These are phyloP conservation scores for Wickerhamomyces strasburgensis DNA, from an alignment of 805 yeast species.

Conservation along the genomic window DNA sequence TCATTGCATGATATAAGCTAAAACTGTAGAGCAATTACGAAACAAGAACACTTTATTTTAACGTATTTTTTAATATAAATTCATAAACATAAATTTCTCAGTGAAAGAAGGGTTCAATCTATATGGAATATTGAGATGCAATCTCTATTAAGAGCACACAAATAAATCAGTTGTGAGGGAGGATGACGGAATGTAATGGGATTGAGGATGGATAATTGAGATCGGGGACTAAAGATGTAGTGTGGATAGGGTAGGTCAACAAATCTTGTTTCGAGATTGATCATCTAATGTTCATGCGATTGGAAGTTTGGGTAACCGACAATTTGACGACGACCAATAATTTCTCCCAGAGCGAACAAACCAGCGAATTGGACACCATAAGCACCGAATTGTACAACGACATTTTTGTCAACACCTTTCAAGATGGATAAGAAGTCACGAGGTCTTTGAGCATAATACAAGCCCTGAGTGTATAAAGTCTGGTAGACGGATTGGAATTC, in stretches of 20 bases:
- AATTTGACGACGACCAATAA: constrained; percentile 90
- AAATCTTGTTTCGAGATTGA: constrained; percentile 13
- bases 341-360: constrained; percentile 90
- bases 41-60: too few species aligned
- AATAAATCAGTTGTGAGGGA: too few species aligned
- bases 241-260: too few species aligned
- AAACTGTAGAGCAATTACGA: constrained; percentile 1
- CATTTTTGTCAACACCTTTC: constrained; percentile 47
- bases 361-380: constrained; percentile 83
- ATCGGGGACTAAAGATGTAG: too few species aligned
- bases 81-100: not conserved
- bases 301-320: constrained; percentile 78
- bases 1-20: too few species aligned
- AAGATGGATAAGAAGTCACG: constrained; percentile 45
- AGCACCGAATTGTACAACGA: constrained; percentile 62
- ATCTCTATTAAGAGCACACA: not conserved
- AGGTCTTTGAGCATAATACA: constrained; percentile 53
- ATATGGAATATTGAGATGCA: not conserved
- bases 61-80: not conserved
- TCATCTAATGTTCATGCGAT: constrained; percentile 28
- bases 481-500: constrained; percentile 76
- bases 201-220: too few species aligned
- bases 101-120: not conserved
- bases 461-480: constrained; percentile 40
- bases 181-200: too few species aligned